Evolutionary conservation across 2,329 filamentous ascomycete species (phyloP).

Genomic region (Endothia cerciana): DNA sequence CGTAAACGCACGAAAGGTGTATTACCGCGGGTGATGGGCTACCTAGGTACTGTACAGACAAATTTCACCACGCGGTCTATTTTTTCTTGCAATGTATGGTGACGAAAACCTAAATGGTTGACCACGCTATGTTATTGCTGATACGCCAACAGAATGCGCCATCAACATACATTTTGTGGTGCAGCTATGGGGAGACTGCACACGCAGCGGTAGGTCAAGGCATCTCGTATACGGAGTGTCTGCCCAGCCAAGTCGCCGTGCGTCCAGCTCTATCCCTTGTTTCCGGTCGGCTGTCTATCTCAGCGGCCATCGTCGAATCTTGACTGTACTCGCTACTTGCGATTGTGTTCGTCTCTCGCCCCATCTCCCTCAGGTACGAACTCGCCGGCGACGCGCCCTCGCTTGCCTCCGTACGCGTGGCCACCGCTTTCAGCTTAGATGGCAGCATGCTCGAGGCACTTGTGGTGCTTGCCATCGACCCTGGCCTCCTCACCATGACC

Average conservation of each 20-base stretch:
- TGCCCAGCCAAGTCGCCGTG: constrained; percentile 22
- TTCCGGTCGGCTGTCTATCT: constrained; percentile 1
- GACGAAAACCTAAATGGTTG: too few species aligned
- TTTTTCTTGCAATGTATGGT: too few species aligned
- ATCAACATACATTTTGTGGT: background rate
- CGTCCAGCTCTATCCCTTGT: background rate
- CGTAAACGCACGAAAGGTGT: too few species aligned
- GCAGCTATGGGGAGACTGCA: background rate
- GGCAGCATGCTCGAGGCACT: background rate
- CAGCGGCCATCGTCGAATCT: background rate
- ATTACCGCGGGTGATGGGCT: too few species aligned
- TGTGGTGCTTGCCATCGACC: background rate
- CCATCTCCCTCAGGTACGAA: constrained; percentile 3
- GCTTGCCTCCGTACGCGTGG: background rate
- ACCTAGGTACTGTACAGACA: too few species aligned
- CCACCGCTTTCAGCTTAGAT: background rate
- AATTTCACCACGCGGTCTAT: too few species aligned
- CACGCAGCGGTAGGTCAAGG: background rate
- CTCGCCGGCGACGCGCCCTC: constrained; percentile 12
- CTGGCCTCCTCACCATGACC: constrained; percentile 1
- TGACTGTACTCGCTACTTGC: constrained; percentile 14
- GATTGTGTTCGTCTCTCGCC: constrained; percentile 5
- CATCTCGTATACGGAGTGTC: constrained; percentile 22
- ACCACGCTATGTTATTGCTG: background rate
- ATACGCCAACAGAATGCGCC: background rate